phyloP scores from a whole-genome alignment of 495 filamentous ascomycete genomes.

The Emericellopsis terricola region DNA sequence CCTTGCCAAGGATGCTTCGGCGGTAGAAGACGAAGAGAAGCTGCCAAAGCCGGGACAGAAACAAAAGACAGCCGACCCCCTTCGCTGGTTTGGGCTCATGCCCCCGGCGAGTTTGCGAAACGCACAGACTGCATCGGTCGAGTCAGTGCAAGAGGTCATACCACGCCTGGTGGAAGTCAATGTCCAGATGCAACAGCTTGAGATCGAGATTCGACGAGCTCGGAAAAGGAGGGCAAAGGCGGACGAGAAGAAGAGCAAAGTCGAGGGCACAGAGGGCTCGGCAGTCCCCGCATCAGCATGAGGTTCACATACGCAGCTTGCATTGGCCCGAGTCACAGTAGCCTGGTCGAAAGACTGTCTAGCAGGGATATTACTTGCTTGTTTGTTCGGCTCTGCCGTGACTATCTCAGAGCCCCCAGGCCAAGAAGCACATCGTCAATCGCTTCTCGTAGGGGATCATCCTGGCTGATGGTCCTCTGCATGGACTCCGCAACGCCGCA shows the following conservation, averaged over 20 bases:
- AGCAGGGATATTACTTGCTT: too few relatives aligned
- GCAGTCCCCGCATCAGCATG: too few relatives aligned
- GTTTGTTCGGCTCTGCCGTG: too few relatives aligned
- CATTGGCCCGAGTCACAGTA: too few relatives aligned
- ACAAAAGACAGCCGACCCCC: conserved; percentile 26
- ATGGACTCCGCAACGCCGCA: not conserved
- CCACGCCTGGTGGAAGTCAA: conserved; percentile 24
- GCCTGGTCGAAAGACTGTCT: too few relatives aligned
- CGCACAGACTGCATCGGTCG: conserved; percentile 32
- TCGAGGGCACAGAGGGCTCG: not conserved
- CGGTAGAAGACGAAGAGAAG: not conserved
- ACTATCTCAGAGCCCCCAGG: too few relatives aligned
- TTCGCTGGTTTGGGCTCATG: conserved; percentile 54
- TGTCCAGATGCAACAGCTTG: conserved; percentile 27
- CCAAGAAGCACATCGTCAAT: conserved; percentile 1
- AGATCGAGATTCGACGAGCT: conserved; percentile 30
- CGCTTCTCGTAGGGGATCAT: not conserved
- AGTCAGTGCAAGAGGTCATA: conserved; percentile 24
- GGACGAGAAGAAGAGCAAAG: conserved; percentile 9
- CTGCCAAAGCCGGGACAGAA: conserved; percentile 3
- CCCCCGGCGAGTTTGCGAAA: conserved; percentile 38
- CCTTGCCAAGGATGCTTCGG: too few relatives aligned
- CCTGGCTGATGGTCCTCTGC: not conserved
- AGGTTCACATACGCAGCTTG: too few relatives aligned
- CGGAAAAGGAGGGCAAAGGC: conserved; percentile 30